Evolutionary conservation across 768 basidiomycete genomes (phyloP).

Genomic region (Melanogaster broomeanus): DNA sequence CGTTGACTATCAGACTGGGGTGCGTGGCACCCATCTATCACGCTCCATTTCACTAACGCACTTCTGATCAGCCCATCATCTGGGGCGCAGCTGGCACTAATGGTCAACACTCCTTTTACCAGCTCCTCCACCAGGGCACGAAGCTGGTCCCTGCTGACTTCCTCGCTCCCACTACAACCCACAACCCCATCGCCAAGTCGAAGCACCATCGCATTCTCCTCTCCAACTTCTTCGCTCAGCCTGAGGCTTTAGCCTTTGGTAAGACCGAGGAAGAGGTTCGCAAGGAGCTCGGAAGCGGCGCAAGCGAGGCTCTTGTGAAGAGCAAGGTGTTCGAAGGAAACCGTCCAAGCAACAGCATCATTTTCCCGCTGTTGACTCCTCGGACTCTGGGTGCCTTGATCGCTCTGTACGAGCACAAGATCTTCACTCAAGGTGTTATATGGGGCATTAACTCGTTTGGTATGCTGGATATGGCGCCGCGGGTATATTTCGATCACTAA

Average conservation of each 20-base stretch:
- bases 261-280: slow-evolving; percentile 91
- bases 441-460: slow-evolving; percentile 99
- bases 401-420: slow-evolving; percentile 97
- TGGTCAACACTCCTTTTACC: slow-evolving; percentile 99
- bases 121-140: slow-evolving; percentile 92
- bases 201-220: slow-evolving; percentile 98
- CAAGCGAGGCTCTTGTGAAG: slow-evolving; percentile 86
- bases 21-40: slow-evolving; percentile 39
- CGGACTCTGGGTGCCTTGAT: slow-evolving; percentile 86
- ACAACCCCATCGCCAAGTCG: slow-evolving; percentile 84
- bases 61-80: slow-evolving; percentile 77
- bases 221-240: slow-evolving; percentile 98
- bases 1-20: slow-evolving; percentile 95
- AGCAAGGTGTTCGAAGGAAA: slow-evolving; percentile 99
- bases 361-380: slow-evolving; percentile 93
- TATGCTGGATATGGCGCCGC: slow-evolving; percentile 33
- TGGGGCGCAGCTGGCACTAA: slow-evolving; percentile 99
- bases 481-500: neutral
- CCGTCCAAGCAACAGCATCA: slow-evolving; percentile 92
- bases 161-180: slow-evolving; percentile 84
- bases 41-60: neutral
- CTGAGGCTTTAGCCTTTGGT: slow-evolving; percentile 96
- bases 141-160: slow-evolving; percentile 93
- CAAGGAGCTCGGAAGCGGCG: slow-evolving; percentile 64
- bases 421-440: slow-evolving; percentile 94